Conservation (phyloP, 257 asterid genomes). For the Ligustrum vulgare region DNA sequence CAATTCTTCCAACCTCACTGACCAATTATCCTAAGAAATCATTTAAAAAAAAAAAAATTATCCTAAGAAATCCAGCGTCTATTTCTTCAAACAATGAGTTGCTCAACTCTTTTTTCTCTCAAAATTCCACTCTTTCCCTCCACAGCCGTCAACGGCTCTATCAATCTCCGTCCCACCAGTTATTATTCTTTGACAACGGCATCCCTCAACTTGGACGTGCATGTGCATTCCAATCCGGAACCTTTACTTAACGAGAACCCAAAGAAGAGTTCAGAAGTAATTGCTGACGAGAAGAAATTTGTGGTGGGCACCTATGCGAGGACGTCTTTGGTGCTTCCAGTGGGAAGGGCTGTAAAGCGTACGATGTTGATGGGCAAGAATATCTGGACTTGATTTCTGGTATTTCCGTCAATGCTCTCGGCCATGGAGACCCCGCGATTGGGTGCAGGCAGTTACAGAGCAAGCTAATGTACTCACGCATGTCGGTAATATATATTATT, state of each 20-base stretch:
- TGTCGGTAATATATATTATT: conserved; percentile 74
- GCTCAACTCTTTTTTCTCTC: conserved; percentile 32
- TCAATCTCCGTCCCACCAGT: conserved; percentile 22
- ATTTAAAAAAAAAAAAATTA: too few relatives aligned
- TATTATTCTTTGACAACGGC: conserved; percentile 28
- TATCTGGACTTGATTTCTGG: conserved; percentile 87
- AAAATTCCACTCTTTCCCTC: conserved; percentile 29
- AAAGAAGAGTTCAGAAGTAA: conserved; percentile 43
- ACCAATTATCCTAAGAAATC: background rate
- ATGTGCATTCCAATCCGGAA: conserved; percentile 27
- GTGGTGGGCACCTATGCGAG: conserved; percentile 88
- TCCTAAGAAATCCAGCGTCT: background rate
- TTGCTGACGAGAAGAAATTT: conserved; percentile 67
- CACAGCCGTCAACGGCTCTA: conserved; percentile 30
- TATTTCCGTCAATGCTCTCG: conserved; percentile 91
- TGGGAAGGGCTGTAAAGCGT: conserved; percentile 82
- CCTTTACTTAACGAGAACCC: conserved; percentile 22
- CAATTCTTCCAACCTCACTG: conserved; percentile 7
- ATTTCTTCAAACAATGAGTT: conserved; percentile 33
- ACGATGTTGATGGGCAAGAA: conserved; percentile 83
- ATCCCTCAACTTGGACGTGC: conserved; percentile 54
- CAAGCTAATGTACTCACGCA: conserved; percentile 75
- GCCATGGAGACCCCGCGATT: conserved; percentile 89
- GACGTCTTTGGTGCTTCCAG: conserved; percentile 63
- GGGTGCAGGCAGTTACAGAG: conserved; percentile 61